Evolutionary conservation across 2,329 filamentous ascomycete species (phyloP).

Genomic region (Cryphonectria naterciae): DNA sequence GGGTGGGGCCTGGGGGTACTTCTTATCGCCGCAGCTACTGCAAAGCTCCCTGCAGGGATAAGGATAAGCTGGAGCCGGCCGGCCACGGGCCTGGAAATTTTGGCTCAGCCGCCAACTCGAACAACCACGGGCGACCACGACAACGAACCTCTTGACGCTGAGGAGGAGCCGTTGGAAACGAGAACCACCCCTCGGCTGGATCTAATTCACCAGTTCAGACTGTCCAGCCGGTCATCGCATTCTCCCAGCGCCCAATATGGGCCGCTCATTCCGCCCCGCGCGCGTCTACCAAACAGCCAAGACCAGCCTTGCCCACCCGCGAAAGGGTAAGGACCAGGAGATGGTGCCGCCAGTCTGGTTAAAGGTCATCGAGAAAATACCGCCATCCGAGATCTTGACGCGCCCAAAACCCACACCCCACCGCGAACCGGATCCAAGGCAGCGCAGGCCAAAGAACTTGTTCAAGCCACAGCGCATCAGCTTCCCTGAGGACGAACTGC

Average conservation of each 20-base stretch:
- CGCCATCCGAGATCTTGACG: slow-evolving; percentile 62
- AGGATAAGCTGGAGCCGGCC: slow-evolving; percentile 49
- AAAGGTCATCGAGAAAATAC: slow-evolving; percentile 54
- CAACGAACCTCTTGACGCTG: not conserved
- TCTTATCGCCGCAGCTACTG: slow-evolving; percentile 19
- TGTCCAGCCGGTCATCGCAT: slow-evolving; percentile 7
- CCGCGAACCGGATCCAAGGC: slow-evolving; percentile 46
- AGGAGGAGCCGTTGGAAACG: slow-evolving; percentile 10
- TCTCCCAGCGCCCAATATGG: slow-evolving; percentile 36
- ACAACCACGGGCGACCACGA: slow-evolving; percentile 35
- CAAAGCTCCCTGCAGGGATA: slow-evolving; percentile 14
- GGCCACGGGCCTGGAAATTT: slow-evolving; percentile 36
- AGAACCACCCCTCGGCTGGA: not conserved
- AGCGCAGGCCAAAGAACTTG: slow-evolving; percentile 70
- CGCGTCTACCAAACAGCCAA: slow-evolving; percentile 49
- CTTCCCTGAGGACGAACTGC: slow-evolving; percentile 83
- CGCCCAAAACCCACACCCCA: slow-evolving; percentile 57
- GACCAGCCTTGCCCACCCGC: slow-evolving; percentile 42
- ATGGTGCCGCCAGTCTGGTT: slow-evolving; percentile 53
- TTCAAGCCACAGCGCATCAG: slow-evolving; percentile 78
- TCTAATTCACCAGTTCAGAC: not conserved
- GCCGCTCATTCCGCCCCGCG: slow-evolving; percentile 42
- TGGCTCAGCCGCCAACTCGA: slow-evolving; percentile 39
- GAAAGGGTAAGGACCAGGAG: slow-evolving; percentile 32
- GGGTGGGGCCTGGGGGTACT: slow-evolving; percentile 6